Evolutionary conservation across 2,329 filamentous ascomycete genomes (phyloP).

Genomic region (Leptographium lundbergii): DNA sequence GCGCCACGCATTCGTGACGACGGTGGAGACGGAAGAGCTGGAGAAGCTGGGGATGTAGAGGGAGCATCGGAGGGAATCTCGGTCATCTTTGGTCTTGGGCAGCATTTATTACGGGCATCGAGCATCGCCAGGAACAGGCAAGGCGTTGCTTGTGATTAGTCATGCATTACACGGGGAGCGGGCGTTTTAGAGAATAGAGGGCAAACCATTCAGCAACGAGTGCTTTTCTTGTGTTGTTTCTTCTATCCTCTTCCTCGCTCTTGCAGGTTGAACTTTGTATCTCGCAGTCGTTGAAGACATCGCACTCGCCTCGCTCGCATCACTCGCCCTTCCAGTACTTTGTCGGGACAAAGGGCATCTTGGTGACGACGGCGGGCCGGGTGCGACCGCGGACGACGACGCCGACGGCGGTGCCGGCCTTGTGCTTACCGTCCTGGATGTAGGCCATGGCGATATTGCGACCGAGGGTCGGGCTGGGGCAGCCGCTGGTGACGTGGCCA

Average conservation of each 20-base stretch:
- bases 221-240: too few relatives aligned
- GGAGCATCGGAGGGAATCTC: neutral
- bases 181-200: neutral
- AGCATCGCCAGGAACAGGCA: neutral
- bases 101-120: neutral
- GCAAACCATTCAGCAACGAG: neutral
- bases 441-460: slow-evolving; percentile 97
- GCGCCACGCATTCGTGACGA: slow-evolving; percentile 66
- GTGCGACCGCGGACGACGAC: slow-evolving; percentile 67
- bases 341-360: slow-evolving; percentile 78
- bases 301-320: neutral
- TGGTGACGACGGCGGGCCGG: slow-evolving; percentile 62
- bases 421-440: slow-evolving; percentile 68
- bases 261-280: neutral
- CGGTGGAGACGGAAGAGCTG: slow-evolving; percentile 53
- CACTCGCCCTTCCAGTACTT: slow-evolving; percentile 53
- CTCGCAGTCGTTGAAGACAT: neutral
- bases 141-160: neutral
- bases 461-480: slow-evolving; percentile 72
- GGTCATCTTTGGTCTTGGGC: neutral
- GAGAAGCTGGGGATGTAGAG: slow-evolving; percentile 21
- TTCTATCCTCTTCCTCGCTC: too few relatives aligned
- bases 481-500: slow-evolving; percentile 77
- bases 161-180: neutral
- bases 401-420: slow-evolving; percentile 68